Evolutionary conservation across 208 protist genomes (phyloP), one percentile per base, ranked within the genome.

Genomic region (Trypanosoma mega): DNA sequence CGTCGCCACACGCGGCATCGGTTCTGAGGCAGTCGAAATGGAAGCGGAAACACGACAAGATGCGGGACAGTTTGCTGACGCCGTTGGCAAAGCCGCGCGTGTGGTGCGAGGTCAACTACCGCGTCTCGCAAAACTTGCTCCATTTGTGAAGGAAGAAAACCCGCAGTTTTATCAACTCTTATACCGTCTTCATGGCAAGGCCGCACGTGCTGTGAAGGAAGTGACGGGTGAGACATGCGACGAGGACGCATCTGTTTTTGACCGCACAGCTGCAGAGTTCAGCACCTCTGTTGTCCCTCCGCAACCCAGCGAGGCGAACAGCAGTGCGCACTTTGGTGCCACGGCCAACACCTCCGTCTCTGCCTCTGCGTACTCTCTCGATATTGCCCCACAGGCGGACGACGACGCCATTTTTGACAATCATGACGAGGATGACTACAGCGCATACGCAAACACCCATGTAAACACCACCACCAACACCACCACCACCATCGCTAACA

Each of bases 361-460:
- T n/a, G n/a, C n/a, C 18, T 60, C 37, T 20, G 26, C 50, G 12
- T 75, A 78, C 46, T 67, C 76, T 14, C 68, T 93, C 24, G 63
- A 72, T 7, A 64, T 78, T 39, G 63, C 90, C 48, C 81, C 85
- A 54, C 76, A 90, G 56, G 72, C 81, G 16, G 77, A 54, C 27
- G 87, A 91, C 55, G 71, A 94, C 66, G 82, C 68, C 53, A 70
- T 91, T 12, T 91, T 94, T 47, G 82, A 86, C 44, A 66, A 86
- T 27, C 55, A 53, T 8, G 49, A 52, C n/a, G 44, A 54, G 18
- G 29, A 0, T 2, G 68, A 54, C 16, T 30, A 61, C 14, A 27
- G 4, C 0, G 43, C n/a, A n/a, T n/a, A n/a, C 8, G 8, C 9
- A n/a, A 11, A 56, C 20, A 43, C 23, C 8, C 36, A 20, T 56